These are phyloP conservation scores for Magnolia officinalis DNA, from an alignment of 164 flowering plant species.

Conservation along the genomic window DNA sequence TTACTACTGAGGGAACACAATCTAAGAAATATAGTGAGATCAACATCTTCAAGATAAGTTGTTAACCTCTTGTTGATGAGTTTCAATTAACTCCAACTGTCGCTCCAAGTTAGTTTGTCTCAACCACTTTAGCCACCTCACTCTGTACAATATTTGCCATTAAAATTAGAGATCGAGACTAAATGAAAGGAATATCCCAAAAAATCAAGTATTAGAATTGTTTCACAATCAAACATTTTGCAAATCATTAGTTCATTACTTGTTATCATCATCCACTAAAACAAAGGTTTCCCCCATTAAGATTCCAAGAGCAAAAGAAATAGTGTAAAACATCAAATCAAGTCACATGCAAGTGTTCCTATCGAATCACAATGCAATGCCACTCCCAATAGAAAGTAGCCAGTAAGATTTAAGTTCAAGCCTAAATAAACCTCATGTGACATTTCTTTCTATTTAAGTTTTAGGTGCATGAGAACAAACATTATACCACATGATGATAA, in stretches of 20 bases:
- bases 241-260: no score
- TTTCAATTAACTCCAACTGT: constrained; percentile 87
- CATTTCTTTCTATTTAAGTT: no score
- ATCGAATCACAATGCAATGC: no score
- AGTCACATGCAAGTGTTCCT: background rate
- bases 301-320: background rate
- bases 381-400: no score
- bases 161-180: background rate
- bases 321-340: background rate
- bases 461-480: no score
- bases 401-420: no score
- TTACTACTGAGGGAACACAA: background rate
- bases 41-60: background rate
- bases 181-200: background rate
- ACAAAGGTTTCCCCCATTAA: no score
- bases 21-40: background rate
- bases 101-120: constrained; percentile 76
- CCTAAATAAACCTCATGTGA: no score
- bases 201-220: no score
- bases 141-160: constrained; percentile 31
- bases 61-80: constrained; percentile 91
- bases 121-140: constrained; percentile 96
- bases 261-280: no score
- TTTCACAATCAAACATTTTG: no score
- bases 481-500: no score